Evolutionary conservation across 2,329 filamentous ascomycete species (phyloP).

Genomic region (Aspergillus versicolor): DNA sequence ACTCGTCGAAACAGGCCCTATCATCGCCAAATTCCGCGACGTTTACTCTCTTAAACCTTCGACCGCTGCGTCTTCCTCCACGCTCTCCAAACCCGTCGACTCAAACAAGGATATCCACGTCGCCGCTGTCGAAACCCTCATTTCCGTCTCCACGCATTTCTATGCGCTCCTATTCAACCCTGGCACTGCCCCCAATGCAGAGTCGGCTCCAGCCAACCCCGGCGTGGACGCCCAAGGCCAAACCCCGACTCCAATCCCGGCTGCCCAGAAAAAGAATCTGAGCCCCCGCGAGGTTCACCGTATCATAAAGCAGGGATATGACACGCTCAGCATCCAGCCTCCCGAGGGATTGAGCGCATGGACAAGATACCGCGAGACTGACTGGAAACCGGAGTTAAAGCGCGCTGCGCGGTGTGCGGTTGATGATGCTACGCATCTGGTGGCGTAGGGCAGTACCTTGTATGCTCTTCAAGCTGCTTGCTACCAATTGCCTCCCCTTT

Average conservation of each 20-base stretch:
- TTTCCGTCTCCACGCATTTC: slow-evolving; percentile 79
- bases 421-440: slow-evolving; percentile 59
- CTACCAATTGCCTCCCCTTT: background rate
- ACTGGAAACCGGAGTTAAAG: slow-evolving; percentile 81
- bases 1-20: slow-evolving; percentile 85
- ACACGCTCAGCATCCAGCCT: slow-evolving; percentile 87
- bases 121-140: slow-evolving; percentile 78
- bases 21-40: slow-evolving; percentile 77
- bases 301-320: slow-evolving; percentile 95
- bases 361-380: slow-evolving; percentile 83
- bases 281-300: slow-evolving; percentile 82
- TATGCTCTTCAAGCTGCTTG: background rate
- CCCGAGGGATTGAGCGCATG: slow-evolving; percentile 83
- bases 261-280: slow-evolving; percentile 60
- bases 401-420: slow-evolving; percentile 80
- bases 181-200: slow-evolving; percentile 22
- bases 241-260: slow-evolving; percentile 29
- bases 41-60: slow-evolving; percentile 58
- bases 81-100: slow-evolving; percentile 19
- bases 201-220: slow-evolving; percentile 1
- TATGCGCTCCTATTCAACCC: slow-evolving; percentile 67
- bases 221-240: slow-evolving; percentile 21
- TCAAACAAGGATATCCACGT: slow-evolving; percentile 37
- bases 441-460: slow-evolving; percentile 24
- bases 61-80: slow-evolving; percentile 13